These are phyloP conservation scores for Quercus cerris DNA, from an alignment of 306 rosid species.

Conservation along the genomic window DNA sequence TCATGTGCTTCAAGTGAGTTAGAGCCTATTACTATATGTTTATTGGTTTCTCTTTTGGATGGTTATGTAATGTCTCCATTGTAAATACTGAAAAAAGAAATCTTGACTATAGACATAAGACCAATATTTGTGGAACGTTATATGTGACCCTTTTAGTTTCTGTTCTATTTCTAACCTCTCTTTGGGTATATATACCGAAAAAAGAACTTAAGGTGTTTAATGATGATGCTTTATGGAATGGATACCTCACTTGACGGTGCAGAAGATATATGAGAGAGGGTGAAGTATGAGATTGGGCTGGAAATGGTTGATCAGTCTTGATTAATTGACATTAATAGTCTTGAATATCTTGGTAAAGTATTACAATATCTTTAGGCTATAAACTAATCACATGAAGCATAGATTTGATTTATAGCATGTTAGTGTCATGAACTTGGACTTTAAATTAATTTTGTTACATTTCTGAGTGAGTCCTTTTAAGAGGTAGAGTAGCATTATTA, in stretches of 20 bases:
- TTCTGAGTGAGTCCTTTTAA: neutral
- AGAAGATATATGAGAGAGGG: neutral
- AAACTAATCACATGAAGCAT: neutral
- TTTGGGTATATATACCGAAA: neutral
- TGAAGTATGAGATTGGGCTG: neutral
- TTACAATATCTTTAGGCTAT: neutral
- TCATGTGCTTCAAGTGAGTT: neutral
- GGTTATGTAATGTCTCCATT: neutral
- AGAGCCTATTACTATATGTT: neutral
- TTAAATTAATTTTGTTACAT: neutral
- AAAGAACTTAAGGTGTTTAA: neutral
- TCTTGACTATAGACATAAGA: constrained; percentile 22
- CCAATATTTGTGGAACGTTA: constrained; percentile 8
- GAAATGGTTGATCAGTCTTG: neutral
- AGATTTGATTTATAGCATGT: neutral
- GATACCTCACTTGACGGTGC: neutral
- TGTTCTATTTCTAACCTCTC: constrained; percentile 14
- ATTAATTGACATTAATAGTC: neutral
- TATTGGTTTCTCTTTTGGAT: neutral
- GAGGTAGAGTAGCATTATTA: neutral
- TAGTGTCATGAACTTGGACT: neutral
- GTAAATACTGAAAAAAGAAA: neutral
- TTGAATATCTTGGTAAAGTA: neutral
- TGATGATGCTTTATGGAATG: neutral
- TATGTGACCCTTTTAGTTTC: neutral